These are phyloP conservation scores for Babesia divergens DNA, from an alignment of 169 alveolate genomes.

Conservation along the genomic window DNA sequence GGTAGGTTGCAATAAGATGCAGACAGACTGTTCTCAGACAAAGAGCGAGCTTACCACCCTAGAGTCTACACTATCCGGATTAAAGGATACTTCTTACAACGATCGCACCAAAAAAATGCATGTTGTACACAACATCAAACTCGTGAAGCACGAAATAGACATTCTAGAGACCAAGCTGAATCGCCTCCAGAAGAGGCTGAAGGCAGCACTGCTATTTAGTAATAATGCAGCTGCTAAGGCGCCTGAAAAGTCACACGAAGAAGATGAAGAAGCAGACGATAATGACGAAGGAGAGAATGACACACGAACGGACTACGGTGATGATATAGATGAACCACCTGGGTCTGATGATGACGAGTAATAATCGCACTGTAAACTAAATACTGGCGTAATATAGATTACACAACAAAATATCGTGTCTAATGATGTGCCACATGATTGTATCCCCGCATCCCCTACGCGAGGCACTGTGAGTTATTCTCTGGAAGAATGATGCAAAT, in stretches of 20 bases:
- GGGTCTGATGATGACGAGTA: too few species aligned
- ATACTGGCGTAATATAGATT: background rate
- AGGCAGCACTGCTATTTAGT: conserved; percentile 49
- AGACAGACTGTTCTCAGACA: background rate
- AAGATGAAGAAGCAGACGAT: conserved; percentile 33
- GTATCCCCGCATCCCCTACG: too few species aligned
- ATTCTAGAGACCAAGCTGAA: conserved; percentile 40
- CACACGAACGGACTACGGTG: background rate
- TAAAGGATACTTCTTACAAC: background rate
- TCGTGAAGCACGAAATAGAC: conserved; percentile 50
- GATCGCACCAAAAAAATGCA: conserved; percentile 43
- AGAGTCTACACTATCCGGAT: background rate
- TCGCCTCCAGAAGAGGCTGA: conserved; percentile 41
- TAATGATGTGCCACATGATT: background rate
- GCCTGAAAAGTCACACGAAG: background rate
- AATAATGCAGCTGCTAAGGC: background rate
- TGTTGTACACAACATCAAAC: conserved; percentile 54
- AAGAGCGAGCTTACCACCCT: background rate
- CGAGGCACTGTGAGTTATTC: too few species aligned
- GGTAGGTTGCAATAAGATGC: background rate
- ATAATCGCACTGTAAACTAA: background rate
- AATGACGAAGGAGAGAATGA: conserved; percentile 1
- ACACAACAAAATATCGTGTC: background rate
- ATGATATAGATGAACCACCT: too few species aligned
- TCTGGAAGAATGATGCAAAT: background rate